Base-by-base conservation (phyloP, 2,329 filamentous ascomycete species). In the Colletotrichum costaricense region DNA sequence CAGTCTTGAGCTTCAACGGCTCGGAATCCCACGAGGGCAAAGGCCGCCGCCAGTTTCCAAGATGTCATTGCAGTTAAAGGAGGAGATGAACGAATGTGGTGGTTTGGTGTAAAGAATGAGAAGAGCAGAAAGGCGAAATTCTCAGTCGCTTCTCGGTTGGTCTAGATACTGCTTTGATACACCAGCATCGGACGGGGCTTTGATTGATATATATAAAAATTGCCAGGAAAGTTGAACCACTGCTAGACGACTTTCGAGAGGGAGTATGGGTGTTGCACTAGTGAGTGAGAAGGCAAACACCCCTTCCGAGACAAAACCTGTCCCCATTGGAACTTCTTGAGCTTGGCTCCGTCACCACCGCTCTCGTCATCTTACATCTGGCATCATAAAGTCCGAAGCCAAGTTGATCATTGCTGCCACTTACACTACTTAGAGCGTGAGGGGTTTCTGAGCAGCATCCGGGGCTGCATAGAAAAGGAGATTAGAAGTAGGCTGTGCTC, bases 1-100 rank as follows among this genome's bases (percentile, higher is more conserved):
- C 69, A 71, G 0, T 80, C 84, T 74, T 83, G 78, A 12, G 69
- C 67, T 26, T 28, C 7, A 9, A 55, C 12, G 11, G 57, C 54
- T 38, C 14, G 22, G 2, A 26, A 14, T 5, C n/a, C 52, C 3
- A 38, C 19, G 9, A 65, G 28, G 2, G 19, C 38, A 54, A 63
- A 9, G 3, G 33, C 24, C 5, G 28, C 8, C 5, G 14, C 1
- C 14, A 22, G 22, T 11, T 42, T 42, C 57, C 57, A 60, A 8
- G 22, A 60, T 3, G 11, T 2, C 33, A 26, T 60, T 6, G 57
- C 5, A 12, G 11, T 7, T 16, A 7, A 42, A 24, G 42, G 2
- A 8, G 11, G 9, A 22, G n/a, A 12, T 7, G 24, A 24, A 42
- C 3, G 30, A 35, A 19, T 22, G 42, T 49, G 42, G 3, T n/a